A percentile compares a stretch with the other conserved stretches of the same genome.
These are phyloP conservation scores for Hymenoscyphus infarciens DNA, from an alignment of 2,329 filamentous ascomycete genomes.

Conservation along the genomic window DNA sequence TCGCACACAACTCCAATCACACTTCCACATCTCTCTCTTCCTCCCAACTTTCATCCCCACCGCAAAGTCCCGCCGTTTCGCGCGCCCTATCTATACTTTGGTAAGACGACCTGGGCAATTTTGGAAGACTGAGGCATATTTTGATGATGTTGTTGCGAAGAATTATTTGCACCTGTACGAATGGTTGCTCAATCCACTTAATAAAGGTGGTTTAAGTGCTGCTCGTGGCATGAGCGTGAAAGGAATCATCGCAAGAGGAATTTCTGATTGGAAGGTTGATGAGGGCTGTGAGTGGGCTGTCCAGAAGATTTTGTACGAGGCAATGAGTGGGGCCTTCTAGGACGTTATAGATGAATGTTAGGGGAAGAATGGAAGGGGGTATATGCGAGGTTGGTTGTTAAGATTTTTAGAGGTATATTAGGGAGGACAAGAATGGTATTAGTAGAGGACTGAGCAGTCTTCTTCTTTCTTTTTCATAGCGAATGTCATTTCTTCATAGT, in stretches of 20 bases:
- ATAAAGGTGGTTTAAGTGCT: too few species aligned
- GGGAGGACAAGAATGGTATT: too few species aligned
- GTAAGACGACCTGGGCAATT: conserved; percentile 27
- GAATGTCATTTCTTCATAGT: too few species aligned
- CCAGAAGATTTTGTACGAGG: not conserved
- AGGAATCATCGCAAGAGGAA: not conserved
- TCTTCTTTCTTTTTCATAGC: too few species aligned
- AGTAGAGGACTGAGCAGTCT: too few species aligned
- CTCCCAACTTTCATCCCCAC: conserved; percentile 15
- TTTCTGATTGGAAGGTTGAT: not conserved
- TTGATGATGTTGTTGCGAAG: conserved; percentile 30
- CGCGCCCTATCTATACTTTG: conserved; percentile 12
- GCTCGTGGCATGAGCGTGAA: not conserved
- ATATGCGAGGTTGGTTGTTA: not conserved
- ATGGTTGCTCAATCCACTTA: conserved; percentile 16
- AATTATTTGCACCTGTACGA: conserved; percentile 16
- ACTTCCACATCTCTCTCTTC: conserved; percentile 27
- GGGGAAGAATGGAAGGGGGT: not conserved
- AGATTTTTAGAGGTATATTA: too few species aligned
- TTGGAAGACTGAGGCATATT: conserved; percentile 34
- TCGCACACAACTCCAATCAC: not conserved
- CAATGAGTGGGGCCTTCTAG: not conserved
- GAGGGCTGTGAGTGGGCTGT: not conserved
- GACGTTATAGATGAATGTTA: not conserved
- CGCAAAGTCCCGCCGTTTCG: conserved; percentile 21